These are phyloP conservation scores for Hortaea werneckii DNA, from an alignment of 2,329 filamentous ascomycete species.

Conservation along the genomic window DNA sequence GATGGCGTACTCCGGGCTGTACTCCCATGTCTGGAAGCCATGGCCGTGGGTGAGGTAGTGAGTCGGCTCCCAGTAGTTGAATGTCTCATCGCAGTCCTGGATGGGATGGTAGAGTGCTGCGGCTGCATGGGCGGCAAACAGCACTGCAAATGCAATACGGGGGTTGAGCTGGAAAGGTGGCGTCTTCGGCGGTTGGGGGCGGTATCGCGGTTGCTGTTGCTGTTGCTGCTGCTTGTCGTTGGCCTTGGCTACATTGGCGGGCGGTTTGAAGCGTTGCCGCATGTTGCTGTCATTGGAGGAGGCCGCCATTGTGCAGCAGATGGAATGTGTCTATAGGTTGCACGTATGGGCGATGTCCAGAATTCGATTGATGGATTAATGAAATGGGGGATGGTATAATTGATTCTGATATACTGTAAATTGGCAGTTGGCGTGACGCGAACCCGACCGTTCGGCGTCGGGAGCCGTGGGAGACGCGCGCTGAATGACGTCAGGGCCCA, in stretches of 20 bases:
- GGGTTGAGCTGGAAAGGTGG: conserved; percentile 38
- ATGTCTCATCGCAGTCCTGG: conserved; percentile 96
- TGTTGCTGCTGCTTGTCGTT: neutral
- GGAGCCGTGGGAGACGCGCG: neutral
- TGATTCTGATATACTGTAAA: no score
- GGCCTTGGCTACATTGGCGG: neutral
- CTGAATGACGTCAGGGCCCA: neutral
- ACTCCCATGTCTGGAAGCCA: conserved; percentile 96
- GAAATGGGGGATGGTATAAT: no score
- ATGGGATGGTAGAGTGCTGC: conserved; percentile 81
- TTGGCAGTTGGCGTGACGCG: neutral
- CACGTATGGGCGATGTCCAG: no score
- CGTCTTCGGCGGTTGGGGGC: conserved; percentile 1
- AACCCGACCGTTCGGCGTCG: neutral
- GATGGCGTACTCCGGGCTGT: conserved; percentile 88
- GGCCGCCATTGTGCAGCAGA: neutral
- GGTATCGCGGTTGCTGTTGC: neutral
- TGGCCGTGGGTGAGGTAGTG: conserved; percentile 91
- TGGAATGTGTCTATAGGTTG: no score
- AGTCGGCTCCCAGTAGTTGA: conserved; percentile 97
- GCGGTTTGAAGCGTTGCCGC: conserved; percentile 6
- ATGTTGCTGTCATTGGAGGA: neutral
- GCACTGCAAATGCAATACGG: conserved; percentile 70
- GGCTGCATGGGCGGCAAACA: conserved; percentile 61
- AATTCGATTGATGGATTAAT: no score